Base-by-base conservation (phyloP, 306 rosid species). In the Coriaria nepalensis region DNA sequence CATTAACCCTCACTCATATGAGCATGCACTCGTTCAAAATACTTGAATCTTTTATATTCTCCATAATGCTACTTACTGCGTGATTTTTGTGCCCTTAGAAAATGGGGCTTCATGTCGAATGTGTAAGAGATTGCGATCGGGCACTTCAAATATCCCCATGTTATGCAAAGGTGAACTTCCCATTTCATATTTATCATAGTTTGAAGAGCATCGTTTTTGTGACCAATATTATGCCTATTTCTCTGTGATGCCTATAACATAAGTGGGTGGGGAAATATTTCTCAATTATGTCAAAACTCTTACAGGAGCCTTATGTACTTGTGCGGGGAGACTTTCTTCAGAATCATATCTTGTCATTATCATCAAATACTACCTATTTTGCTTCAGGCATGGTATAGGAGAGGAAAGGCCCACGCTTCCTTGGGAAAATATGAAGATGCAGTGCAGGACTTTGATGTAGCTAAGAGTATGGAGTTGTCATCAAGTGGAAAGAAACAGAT, bases 321-420 rank as follows among this genome's bases (percentile, higher is more conserved):
- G n/a, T n/a, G n/a, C n/a, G n/a, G n/a, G n/a, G n/a, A n/a, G n/a
- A n/a, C n/a, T n/a, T n/a, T n/a, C n/a, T n/a, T n/a, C n/a, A n/a
- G n/a, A n/a, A n/a, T n/a, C n/a, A n/a, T n/a, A n/a, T n/a, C n/a
- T n/a, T n/a, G n/a, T n/a, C 53, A 58, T 40, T 37, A 15, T 73
- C 47, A 57, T 41, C 37, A 34, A 7, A 14, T 37, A 11, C 15
- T 58, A 39, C 13, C 58, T 38, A 33, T 52, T 59, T 45, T 54
- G 33, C 15, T 34, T 37, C 64, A 86, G 96, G 96, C 96, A 44
- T 86, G 96, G 96, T 86, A 73, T 45, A 69, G 96, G 60, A 72
- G 96, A 72, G 86, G 96, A 33, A 78, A 62, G 78, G 81, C 52
- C 4, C 81, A 86, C 69, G 81, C 76, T 43, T 63, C 79, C 38